Conservation (phyloP, 2,329 filamentous ascomycete species). For the Pseudogymnoascus sp. region DNA sequence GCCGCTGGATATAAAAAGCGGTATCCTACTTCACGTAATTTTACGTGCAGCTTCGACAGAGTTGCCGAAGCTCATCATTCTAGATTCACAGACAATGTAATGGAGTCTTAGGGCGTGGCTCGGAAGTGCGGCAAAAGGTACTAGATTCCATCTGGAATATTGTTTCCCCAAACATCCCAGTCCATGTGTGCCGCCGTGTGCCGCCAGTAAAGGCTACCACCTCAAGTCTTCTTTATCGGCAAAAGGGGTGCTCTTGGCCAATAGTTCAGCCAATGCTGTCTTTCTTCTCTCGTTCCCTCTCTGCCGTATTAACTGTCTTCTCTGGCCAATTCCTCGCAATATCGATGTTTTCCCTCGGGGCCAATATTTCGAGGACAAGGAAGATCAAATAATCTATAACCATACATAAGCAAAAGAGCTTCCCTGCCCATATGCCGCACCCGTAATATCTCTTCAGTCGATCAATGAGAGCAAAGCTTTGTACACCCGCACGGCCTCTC, state of each 20-base stretch:
- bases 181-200: no score
- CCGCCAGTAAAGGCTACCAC: neutral
- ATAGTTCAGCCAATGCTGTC: constrained; percentile 1
- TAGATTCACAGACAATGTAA: neutral
- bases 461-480: constrained; percentile 89
- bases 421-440: constrained; percentile 96
- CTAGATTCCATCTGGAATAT: neutral
- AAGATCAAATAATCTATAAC: constrained; percentile 91
- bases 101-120: neutral
- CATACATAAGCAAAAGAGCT: constrained; percentile 90
- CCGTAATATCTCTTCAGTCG: constrained; percentile 94
- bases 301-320: constrained; percentile 38
- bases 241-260: neutral
- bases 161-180: neutral
- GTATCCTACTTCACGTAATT: neutral
- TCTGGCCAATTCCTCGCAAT: constrained; percentile 86
- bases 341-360: constrained; percentile 78
- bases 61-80: neutral
- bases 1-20: neutral
- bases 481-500: constrained; percentile 59
- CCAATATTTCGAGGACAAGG: constrained; percentile 78
- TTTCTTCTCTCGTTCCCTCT: constrained; percentile 9
- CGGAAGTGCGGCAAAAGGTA: neutral
- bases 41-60: no score
- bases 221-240: neutral